Percentiles rank a stretch among this genome's conserved stretches.
These are phyloP conservation scores for Pseudocercospora crystallina DNA, from an alignment of 2,329 filamentous ascomycete genomes.

Conservation along the genomic window DNA sequence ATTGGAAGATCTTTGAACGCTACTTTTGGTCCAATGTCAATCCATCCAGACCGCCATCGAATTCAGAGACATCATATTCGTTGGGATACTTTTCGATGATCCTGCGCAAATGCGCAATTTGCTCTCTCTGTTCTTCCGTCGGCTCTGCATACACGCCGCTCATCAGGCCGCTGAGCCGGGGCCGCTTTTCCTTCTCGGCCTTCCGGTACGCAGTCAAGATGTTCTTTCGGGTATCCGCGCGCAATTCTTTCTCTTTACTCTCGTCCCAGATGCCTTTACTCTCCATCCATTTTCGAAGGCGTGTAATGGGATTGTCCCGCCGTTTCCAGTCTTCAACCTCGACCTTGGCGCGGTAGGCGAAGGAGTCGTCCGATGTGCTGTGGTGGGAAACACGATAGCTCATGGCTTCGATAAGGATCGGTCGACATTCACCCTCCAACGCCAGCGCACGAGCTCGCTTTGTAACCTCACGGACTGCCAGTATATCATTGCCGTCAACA, in stretches of 20 bases:
- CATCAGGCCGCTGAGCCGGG: constrained; percentile 71
- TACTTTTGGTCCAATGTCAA: constrained; percentile 41
- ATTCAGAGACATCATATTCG: constrained; percentile 82
- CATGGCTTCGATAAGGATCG: constrained; percentile 91
- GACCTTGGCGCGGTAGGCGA: constrained; percentile 87
- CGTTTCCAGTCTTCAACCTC: constrained; percentile 96
- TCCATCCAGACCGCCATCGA: constrained; percentile 70
- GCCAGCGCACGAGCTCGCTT: constrained; percentile 75
- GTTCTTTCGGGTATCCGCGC: constrained; percentile 67
- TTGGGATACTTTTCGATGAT: constrained; percentile 82
- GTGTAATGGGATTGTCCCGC: constrained; percentile 82
- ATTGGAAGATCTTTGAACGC: constrained; percentile 30
- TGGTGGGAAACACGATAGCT: constrained; percentile 97
- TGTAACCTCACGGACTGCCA: constrained; percentile 80
- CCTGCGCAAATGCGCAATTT: constrained; percentile 74
- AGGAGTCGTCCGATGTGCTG: constrained; percentile 94
- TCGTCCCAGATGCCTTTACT: constrained; percentile 81
- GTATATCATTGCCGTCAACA: constrained; percentile 92
- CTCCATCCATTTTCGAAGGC: constrained; percentile 89
- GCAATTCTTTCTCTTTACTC: constrained; percentile 70
- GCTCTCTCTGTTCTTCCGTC: constrained; percentile 72
- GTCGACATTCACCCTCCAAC: constrained; percentile 74
- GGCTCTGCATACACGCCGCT: constrained; percentile 86
- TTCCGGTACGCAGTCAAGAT: constrained; percentile 80
- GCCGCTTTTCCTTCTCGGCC: constrained; percentile 80